Evolutionary conservation across 148 eudicot genomes (phyloP).

Genomic region (Spergularia marina): DNA sequence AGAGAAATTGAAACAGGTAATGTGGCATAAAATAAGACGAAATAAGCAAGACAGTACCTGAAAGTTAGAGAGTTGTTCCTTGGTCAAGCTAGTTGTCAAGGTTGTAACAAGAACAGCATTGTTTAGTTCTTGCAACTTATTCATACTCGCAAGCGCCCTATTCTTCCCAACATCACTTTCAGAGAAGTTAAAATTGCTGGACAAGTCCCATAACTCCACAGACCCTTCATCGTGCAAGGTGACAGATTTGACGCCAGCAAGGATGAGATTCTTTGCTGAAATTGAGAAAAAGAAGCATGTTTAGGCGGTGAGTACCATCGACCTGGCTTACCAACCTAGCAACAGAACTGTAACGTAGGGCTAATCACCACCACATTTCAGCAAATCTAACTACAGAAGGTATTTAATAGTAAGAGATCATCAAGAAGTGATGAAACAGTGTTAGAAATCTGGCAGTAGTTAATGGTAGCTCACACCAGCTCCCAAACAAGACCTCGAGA

Average conservation of each 20-base stretch:
- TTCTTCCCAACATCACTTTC: constrained; percentile 68
- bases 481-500: too few species aligned
- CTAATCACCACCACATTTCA: too few species aligned
- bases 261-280: constrained; percentile 69
- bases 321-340: background rate
- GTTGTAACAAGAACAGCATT: constrained; percentile 65
- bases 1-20: background rate
- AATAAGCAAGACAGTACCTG: constrained; percentile 41
- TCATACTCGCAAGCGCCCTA: constrained; percentile 64
- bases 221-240: constrained; percentile 63
- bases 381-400: too few species aligned
- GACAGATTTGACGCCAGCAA: constrained; percentile 76
- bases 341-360: background rate
- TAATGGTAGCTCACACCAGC: too few species aligned
- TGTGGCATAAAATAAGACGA: background rate
- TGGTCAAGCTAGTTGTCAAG: constrained; percentile 37
- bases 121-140: constrained; percentile 68
- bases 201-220: constrained; percentile 69
- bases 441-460: background rate
- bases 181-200: constrained; percentile 63
- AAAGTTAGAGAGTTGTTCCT: constrained; percentile 55
- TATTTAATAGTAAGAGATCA: too few species aligned
- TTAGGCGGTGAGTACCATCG: background rate
- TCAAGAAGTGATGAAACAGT: background rate
- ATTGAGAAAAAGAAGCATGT: constrained; percentile 1